Percentiles rank a stretch among this genome's conserved stretches.
Evolutionary conservation across 768 basidiomycete genomes (phyloP).

Genomic region (Suillus clintonianus): DNA sequence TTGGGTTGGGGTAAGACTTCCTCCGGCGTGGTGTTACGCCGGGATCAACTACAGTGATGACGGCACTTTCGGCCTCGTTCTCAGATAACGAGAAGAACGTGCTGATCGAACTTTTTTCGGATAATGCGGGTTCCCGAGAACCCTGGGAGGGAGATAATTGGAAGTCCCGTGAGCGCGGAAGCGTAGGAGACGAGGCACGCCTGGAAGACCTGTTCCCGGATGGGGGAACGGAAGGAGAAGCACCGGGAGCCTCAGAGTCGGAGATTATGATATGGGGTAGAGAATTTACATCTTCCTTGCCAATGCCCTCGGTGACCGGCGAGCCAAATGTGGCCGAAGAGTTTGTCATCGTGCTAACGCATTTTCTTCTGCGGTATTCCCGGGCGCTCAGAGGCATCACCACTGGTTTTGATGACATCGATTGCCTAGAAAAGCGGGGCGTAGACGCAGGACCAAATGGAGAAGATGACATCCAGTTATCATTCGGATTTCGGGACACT

Average conservation of each 20-base stretch:
- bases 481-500: constrained; percentile 23
- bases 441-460: constrained; percentile 31
- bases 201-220: background rate
- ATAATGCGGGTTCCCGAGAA: constrained; percentile 16
- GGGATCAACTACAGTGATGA: background rate
- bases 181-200: constrained; percentile 14
- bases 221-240: background rate
- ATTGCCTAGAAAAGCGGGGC: constrained; percentile 31
- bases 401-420: constrained; percentile 27
- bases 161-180: constrained; percentile 9
- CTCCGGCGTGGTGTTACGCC: constrained; percentile 11
- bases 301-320: constrained; percentile 1
- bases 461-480: constrained; percentile 28
- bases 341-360: constrained; percentile 6
- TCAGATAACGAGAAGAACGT: constrained; percentile 28
- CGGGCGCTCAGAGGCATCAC: constrained; percentile 33
- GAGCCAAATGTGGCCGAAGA: background rate
- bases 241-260: background rate
- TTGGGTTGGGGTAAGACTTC: constrained; percentile 26
- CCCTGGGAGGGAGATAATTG: constrained; percentile 4
- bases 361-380: constrained; percentile 27
- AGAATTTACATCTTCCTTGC: constrained; percentile 10
- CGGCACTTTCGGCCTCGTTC: constrained; percentile 7
- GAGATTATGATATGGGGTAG: background rate
- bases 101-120: constrained; percentile 28